Percentiles rank a stretch among this genome's conserved stretches.
Evolutionary conservation across 2,329 filamentous ascomycete species (phyloP).

Genomic region (Hirsutella minnesotensis): DNA sequence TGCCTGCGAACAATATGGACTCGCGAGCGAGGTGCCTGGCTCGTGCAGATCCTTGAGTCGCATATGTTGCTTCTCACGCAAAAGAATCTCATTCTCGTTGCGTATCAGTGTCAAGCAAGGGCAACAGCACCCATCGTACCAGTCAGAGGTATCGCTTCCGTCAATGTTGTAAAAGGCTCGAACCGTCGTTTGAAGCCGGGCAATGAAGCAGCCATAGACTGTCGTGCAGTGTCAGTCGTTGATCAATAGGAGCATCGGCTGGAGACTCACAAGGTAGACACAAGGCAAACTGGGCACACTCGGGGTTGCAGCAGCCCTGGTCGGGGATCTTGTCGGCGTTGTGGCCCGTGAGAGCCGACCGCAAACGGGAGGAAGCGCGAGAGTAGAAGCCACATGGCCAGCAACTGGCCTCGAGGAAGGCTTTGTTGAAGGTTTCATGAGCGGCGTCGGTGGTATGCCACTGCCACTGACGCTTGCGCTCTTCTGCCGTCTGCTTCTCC

Average conservation of each 20-base stretch:
- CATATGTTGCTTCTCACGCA: slow-evolving; percentile 13
- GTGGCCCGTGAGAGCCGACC: slow-evolving; percentile 9
- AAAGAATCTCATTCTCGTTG: slow-evolving; percentile 19
- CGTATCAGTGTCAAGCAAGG: slow-evolving; percentile 15
- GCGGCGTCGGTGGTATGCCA: slow-evolving; percentile 5
- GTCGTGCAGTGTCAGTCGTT: background rate
- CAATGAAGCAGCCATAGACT: slow-evolving; percentile 20
- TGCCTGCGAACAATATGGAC: slow-evolving; percentile 10
- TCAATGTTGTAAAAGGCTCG: slow-evolving; percentile 21
- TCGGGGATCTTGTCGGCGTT: slow-evolving; percentile 8
- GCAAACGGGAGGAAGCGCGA: slow-evolving; percentile 13
- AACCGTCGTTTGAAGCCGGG: slow-evolving; percentile 16
- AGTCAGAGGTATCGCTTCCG: slow-evolving; percentile 13
- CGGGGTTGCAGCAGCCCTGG: slow-evolving; percentile 8
- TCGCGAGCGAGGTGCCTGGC: slow-evolving; percentile 2
- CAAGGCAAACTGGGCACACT: slow-evolving; percentile 12
- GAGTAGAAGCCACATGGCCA: slow-evolving; percentile 17
- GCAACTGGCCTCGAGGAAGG: slow-evolving; percentile 6
- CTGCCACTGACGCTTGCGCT: slow-evolving; percentile 7
- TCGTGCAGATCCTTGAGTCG: slow-evolving; percentile 4
- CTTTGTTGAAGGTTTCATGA: background rate
- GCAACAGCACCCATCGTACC: slow-evolving; percentile 13
- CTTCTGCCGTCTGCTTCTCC: slow-evolving; percentile 8
- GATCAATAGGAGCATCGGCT: slow-evolving; percentile 1
- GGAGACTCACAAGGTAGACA: slow-evolving; percentile 15